Percentiles rank a stretch among this genome's conserved stretches.
Evolutionary conservation across 1,284 basidiomycete species (phyloP).

Genomic region (Pholiota adiposa): DNA sequence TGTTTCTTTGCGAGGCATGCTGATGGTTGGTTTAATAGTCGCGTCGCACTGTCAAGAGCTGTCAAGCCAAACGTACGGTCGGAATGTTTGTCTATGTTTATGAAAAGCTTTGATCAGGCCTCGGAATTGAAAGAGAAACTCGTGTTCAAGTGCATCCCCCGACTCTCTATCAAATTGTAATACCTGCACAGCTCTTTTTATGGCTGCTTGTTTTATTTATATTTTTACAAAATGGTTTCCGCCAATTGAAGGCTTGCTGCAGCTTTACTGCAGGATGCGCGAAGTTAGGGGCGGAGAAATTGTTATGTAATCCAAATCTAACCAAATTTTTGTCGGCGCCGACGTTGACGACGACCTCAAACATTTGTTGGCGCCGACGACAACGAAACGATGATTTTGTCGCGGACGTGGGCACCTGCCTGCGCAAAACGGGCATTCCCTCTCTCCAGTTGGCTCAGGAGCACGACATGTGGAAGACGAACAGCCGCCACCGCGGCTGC

Average conservation of each 20-base stretch:
- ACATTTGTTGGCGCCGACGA: background rate
- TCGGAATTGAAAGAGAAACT: too few species aligned
- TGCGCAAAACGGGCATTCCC: slow-evolving; percentile 25
- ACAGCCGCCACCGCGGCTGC: slow-evolving; percentile 35
- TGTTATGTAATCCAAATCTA: slow-evolving; percentile 2
- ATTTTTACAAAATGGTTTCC: too few species aligned
- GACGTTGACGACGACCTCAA: background rate
- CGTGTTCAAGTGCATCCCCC: too few species aligned
- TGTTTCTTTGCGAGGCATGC: slow-evolving; percentile 68
- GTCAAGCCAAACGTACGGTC: background rate
- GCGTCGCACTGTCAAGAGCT: background rate
- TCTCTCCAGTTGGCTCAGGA: slow-evolving; percentile 18
- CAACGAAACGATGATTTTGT: slow-evolving; percentile 27
- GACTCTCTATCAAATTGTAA: too few species aligned
- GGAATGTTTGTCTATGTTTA: background rate
- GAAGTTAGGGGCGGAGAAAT: background rate
- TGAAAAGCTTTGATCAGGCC: background rate
- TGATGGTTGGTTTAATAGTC: background rate
- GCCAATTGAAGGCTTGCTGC: too few species aligned
- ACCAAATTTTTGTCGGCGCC: background rate
- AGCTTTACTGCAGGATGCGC: background rate
- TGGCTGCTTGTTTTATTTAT: too few species aligned
- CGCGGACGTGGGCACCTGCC: slow-evolving; percentile 29
- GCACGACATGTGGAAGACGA: slow-evolving; percentile 18
- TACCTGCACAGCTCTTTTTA: too few species aligned